phyloP scores from a whole-genome alignment of 2,329 filamentous ascomycete genomes.

The Magnaporthiopsis incrustans region DNA sequence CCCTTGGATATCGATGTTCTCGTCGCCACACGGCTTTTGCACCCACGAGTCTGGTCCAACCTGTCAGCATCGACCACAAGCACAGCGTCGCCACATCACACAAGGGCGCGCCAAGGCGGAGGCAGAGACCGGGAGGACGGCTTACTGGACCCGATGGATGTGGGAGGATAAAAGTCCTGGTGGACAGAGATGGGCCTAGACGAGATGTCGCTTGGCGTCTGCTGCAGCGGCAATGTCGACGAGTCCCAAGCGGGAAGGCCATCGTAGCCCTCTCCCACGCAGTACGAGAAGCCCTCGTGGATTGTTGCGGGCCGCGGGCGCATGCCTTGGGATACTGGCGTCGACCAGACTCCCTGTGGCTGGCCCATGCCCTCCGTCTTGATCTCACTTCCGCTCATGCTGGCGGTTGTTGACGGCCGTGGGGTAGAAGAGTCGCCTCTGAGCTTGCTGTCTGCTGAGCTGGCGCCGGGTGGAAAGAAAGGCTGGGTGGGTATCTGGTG shows the following conservation, averaged over 20 bases:
- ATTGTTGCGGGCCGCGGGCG: constrained; percentile 50
- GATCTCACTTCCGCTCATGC: constrained; percentile 45
- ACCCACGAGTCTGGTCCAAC: constrained; percentile 35
- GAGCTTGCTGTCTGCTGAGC: constrained; percentile 4
- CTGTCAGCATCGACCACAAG: constrained; percentile 16
- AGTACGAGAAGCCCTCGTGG: constrained; percentile 54
- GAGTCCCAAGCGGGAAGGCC: constrained; percentile 50
- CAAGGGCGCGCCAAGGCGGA: constrained; percentile 4
- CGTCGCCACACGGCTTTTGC: constrained; percentile 45
- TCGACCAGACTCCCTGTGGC: constrained; percentile 45
- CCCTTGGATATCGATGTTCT: constrained; percentile 42
- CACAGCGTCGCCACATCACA: no score
- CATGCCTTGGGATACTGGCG: constrained; percentile 41
- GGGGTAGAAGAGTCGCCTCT: constrained; percentile 34
- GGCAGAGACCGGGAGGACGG: constrained; percentile 11
- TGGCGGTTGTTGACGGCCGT: constrained; percentile 33
- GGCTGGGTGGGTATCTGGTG: constrained; percentile 35
- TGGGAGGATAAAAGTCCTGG: constrained; percentile 47
- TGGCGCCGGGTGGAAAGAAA: neutral
- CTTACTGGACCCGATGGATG: constrained; percentile 42
- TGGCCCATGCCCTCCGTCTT: constrained; percentile 39
- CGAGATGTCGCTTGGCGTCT: constrained; percentile 41
- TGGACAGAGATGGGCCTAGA: constrained; percentile 48
- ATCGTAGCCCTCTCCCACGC: constrained; percentile 44
- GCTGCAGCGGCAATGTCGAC: constrained; percentile 42